Evolutionary conservation across 163 green algal genomes (phyloP), one percentile per base, ranked within the genome.

Genomic region (Scenedesmus sp.): DNA sequence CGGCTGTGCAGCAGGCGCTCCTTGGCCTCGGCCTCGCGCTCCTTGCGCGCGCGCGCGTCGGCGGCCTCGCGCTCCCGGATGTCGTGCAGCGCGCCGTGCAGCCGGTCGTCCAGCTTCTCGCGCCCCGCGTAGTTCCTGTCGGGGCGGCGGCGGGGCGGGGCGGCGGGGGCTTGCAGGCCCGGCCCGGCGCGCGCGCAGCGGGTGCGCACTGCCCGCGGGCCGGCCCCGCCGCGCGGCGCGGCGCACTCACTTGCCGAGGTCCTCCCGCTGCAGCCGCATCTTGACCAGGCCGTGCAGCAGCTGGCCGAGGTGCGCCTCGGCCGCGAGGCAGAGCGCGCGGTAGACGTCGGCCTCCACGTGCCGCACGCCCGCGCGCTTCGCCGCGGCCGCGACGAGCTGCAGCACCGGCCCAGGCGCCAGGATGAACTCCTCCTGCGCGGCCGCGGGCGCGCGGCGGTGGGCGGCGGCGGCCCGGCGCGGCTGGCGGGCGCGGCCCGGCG

Each of bases 211-310:
- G n/a, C n/a, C n/a, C n/a, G n/a, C n/a, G n/a, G n/a, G n/a, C n/a
- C n/a, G n/a, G n/a, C n/a, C n/a, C n/a, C n/a, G n/a, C n/a, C n/a
- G n/a, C 9, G 22, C 50, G 31, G 29, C 4, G 31, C 31, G 24
- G 58, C 58, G n/a, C 69, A 60, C 72, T 80, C 44, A 80, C 72
- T 80, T 80, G 58, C 72, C 47, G 29, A 80, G 20, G 72, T 80
- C 72, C 51, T 64, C 58, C 2, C 72, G 58, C 60, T 80, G 72
- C 72, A 80, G 60, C 17, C 72, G 62, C n/a, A 36, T 26, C 29
- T 51, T 48, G 29, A 70, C 72, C 11, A 70, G n/a, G 28, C 47
- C n/a, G 22, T 65, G 44, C 72, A 80, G 33, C 42, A 80, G 18
- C 20, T 48, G 29, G 18, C 22, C 48, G 9, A 80, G 31, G 36